Percentiles rank a stretch among this genome's conserved stretches.
These are phyloP conservation scores for Scytalidium lignicola DNA, from an alignment of 2,329 filamentous ascomycete genomes.

Conservation along the genomic window DNA sequence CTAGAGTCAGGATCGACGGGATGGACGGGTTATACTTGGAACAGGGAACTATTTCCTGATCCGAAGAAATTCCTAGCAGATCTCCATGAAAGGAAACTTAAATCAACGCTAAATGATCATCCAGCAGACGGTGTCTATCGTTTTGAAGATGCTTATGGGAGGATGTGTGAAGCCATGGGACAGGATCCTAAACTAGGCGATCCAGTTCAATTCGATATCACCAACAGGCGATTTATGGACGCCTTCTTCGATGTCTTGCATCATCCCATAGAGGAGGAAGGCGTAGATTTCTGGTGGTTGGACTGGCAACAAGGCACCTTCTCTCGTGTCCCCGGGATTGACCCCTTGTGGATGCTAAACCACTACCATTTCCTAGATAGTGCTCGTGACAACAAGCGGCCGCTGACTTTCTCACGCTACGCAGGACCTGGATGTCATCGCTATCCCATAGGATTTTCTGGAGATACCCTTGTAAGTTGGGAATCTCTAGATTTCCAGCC, in stretches of 20 bases:
- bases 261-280: constrained; percentile 47
- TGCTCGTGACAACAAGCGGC: constrained; percentile 33
- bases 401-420: constrained; percentile 56
- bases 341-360: constrained; percentile 61
- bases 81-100: constrained; percentile 47
- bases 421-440: constrained; percentile 58
- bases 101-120: constrained; percentile 56
- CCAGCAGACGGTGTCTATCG: constrained; percentile 53
- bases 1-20: constrained; percentile 33
- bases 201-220: constrained; percentile 52
- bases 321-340: constrained; percentile 50
- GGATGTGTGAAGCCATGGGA: constrained; percentile 46
- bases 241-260: constrained; percentile 56
- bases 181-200: constrained; percentile 44
- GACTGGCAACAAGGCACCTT: constrained; percentile 61
- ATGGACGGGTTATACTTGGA: constrained; percentile 61
- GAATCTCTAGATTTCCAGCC: constrained; percentile 57
- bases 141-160: constrained; percentile 51
- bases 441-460: constrained; percentile 61
- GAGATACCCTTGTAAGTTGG: constrained; percentile 57
- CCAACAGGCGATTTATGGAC: constrained; percentile 47
- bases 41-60: constrained; percentile 51
- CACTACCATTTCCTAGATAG: constrained; percentile 59
- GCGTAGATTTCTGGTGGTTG: constrained; percentile 62
- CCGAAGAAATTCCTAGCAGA: constrained; percentile 45